Base-by-base conservation (phyloP, 768 basidiomycete species). In the Hericium erinaceus region DNA sequence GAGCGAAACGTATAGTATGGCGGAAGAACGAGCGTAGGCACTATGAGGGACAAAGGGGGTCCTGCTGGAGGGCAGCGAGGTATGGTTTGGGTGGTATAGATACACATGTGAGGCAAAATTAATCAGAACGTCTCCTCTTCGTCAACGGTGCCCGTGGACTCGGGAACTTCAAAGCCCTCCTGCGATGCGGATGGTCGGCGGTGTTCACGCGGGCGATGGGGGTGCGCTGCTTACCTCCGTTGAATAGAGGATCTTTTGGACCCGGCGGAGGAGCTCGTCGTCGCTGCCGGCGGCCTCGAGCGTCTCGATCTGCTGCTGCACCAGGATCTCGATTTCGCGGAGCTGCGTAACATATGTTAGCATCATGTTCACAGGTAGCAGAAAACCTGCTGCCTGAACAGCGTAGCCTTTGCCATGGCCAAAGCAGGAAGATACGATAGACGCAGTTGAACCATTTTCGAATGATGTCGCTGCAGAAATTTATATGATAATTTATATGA, bases 91-190 rank as follows among this genome's bases (percentile, higher is more conserved):
- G 46, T 38, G 40, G 33, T 44, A 56, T 44, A 48, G 44, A 48
- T 57, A 40, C 39, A 38, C 16, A 52, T 57, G 38, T 15, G 53
- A 11, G 49, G 39, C 50, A 26, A 51, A n/a, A 46, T 46, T 46
- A 16, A 16, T 64, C 68, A 87, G 69, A 86, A 87, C 46, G 88
- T 90, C 74, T 92, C 89, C 72, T 92, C 90, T 70, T 93, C 90
- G 55, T 90, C 89, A 22, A 77, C 77, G 18, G 54, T 20, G 0
- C 72, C 76, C 37, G 65, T 70, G 48, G 60, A 77, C 8, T 92
- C 90, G 2, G 93, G 92, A 12, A 94, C 91, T 67, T 95, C 94
- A 64, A 95, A 95, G 55, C 93, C 94, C 12, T 95, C 93, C 93
- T 95, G 71, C 6, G 10, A 39, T 26, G 40, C 24, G 55, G 16